A percentile compares a stretch with the other conserved stretches of the same genome.
These are phyloP conservation scores for Didymella lethalis DNA, from an alignment of 2,329 filamentous ascomycete genomes.

Conservation along the genomic window DNA sequence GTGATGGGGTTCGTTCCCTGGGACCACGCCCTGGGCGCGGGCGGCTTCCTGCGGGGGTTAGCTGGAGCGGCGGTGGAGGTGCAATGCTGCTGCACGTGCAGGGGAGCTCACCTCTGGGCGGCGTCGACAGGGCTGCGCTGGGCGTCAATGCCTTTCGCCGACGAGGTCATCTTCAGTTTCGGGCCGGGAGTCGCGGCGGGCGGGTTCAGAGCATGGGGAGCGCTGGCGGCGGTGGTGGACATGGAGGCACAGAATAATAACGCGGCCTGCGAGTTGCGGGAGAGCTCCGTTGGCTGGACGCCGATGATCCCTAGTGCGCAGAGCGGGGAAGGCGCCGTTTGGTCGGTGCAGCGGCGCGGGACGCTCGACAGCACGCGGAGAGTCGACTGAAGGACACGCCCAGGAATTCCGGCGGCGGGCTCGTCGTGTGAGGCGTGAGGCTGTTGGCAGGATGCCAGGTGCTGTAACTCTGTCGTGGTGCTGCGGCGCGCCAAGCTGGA, in stretches of 20 bases:
- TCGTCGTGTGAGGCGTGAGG: conserved; percentile 20
- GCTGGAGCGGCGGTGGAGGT: conserved; percentile 24
- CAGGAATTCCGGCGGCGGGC: neutral
- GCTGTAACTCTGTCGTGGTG: conserved; percentile 21
- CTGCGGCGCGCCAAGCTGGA: conserved; percentile 32
- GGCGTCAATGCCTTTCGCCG: conserved; percentile 60
- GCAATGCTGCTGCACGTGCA: neutral
- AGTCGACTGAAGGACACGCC: neutral
- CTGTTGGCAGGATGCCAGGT: conserved; percentile 33
- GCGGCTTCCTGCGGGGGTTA: conserved; percentile 57
- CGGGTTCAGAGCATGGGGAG: conserved; percentile 47
- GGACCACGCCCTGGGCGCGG: conserved; percentile 66
- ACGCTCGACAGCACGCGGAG: conserved; percentile 3
- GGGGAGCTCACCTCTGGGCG: conserved; percentile 60
- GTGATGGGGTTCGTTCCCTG: conserved; percentile 67
- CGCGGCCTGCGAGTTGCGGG: conserved; percentile 16
- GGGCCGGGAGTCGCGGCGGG: conserved; percentile 49
- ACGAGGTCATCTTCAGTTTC: conserved; percentile 60
- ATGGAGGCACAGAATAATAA: conserved; percentile 36
- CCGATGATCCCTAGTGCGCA: neutral
- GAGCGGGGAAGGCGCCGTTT: conserved; percentile 5
- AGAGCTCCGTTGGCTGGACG: conserved; percentile 17
- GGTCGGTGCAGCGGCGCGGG: conserved; percentile 34
- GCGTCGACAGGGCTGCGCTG: conserved; percentile 64
- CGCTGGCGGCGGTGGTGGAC: conserved; percentile 39